Evolutionary conservation across 2,329 filamentous ascomycete genomes (phyloP), one percentile per base, ranked within the genome.

Genomic region (Westerdykella ornata): DNA sequence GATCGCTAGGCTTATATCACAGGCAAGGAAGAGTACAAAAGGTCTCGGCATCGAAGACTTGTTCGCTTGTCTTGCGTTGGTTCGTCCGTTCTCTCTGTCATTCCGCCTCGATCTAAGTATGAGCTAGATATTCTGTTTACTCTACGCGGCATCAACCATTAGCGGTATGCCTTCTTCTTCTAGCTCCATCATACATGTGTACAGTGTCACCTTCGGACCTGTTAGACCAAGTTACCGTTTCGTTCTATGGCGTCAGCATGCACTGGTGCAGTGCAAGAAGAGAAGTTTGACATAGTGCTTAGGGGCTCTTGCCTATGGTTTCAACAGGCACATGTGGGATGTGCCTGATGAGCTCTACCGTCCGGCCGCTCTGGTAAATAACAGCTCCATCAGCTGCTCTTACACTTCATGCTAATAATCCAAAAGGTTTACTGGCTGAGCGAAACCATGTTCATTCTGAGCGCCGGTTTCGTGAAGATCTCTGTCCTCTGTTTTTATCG

Each of bases 321-420:
- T 63, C n/a, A 54, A 62, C 30, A 51, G 60, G 19, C 62, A 67
- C 37, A 50, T 62, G n/a, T 68, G 64, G 65, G 63, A 67, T 37
- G 51, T 60, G 8, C 52, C 53, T 17, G 18, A 2, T 7, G 26
- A 15, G 36, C 43, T 37, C 44, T 48, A 48, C 22, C 36, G 20
- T 18, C 33, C 35, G 3, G 46, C 51, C 30, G 52, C 49, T 12
- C 31, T 52, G 42, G 55, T 59, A 44, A 7, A 19, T 16, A 29
- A 4, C 16, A 33, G 39, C 5, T 9, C 12, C n/a, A n/a, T 35
- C 14, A 12, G 6, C 22, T 18, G 17, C 16, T 26, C n/a, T 15
- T 17, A n/a, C n/a, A 32, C n/a, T 15, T 34, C 7, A 12, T 18
- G 30, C 39, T 53, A 17, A 50, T 36, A 31, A 20, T 20, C 15